Base-by-base conservation (phyloP, 1,284 basidiomycete genomes). In the Athelia psychrophila region DNA sequence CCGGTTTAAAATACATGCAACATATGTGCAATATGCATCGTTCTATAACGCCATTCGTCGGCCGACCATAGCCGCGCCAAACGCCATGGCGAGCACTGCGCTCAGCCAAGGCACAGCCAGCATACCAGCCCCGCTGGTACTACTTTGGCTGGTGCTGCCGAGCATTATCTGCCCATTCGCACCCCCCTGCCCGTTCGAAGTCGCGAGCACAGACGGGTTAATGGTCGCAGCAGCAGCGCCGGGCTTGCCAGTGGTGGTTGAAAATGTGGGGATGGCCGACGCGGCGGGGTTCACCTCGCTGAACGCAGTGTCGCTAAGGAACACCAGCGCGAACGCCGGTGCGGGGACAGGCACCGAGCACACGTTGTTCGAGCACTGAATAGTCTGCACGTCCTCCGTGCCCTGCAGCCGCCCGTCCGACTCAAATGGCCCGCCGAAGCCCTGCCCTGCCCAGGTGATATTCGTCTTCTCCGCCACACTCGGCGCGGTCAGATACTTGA, bases 321-420 rank as follows among this genome's bases (percentile, higher is more conserved):
- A 83, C 44, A 83, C 80, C 51, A 85, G 62, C 16, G 80, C 81
- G 51, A 78, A 71, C 18, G 73, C 74, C 1, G 83, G 82, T 9
- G 79, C 81, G 13, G 74, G 73, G 16, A 84, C 77, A 3, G 69
- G 69, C 46, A 84, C 64, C 2, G 61, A 50, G 60, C 83, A 85
- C 1, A 65, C 63, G 47, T 75, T 74, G 52, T 69, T 61, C 4
- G 56, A 46, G 61, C 82, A 84, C 6, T 60, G 51, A 44, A 80
- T 70, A 1, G 69, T 73, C 46, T 70, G 60, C 10, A 80, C 74
- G 13, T 62, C 53, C 30, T 71, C 60, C 6, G 61, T 57, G 36
- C 78, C 78, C 48, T 65, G 60, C n/a, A 83, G 64, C 45, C 74
- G 69, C 0, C 82, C 83, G 60, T 83, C 79, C 8, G 74, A 75